phyloP scores from a whole-genome alignment of 352 stramenopile genomes.

The Globisporangium lucens region DNA sequence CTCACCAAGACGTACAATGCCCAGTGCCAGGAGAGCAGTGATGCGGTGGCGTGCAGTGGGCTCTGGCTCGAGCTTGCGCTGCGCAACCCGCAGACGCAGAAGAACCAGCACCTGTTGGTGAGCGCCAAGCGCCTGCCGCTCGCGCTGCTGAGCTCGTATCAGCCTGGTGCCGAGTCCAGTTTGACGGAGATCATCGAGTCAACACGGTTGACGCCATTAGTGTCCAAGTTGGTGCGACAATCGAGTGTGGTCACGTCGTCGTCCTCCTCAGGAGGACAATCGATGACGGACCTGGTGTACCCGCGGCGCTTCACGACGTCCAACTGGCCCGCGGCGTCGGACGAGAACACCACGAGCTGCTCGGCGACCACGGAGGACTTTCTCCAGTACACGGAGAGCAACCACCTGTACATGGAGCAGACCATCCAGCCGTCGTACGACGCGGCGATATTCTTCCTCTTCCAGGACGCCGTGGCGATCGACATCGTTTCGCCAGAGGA shows the following conservation, averaged over 20 bases:
- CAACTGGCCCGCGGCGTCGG: background rate
- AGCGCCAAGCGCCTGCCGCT: background rate
- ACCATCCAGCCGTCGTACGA: slow-evolving; percentile 32
- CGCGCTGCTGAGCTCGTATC: slow-evolving; percentile 3
- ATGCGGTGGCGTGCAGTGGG: background rate
- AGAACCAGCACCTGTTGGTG: background rate
- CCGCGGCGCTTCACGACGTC: background rate
- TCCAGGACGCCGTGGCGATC: slow-evolving; percentile 27
- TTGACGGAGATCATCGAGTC: background rate
- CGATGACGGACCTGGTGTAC: background rate
- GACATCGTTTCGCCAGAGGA: background rate
- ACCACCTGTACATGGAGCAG: slow-evolving; percentile 37
- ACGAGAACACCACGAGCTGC: background rate
- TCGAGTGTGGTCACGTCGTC: background rate
- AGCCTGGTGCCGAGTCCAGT: background rate
- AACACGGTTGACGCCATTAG: slow-evolving; percentile 5
- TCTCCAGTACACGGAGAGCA: slow-evolving; percentile 18
- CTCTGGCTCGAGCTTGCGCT: background rate
- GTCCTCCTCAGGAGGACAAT: background rate
- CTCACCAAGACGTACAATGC: background rate
- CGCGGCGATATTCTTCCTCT: slow-evolving; percentile 30
- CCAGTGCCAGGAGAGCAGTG: background rate
- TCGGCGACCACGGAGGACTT: background rate
- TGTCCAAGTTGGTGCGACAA: slow-evolving; percentile 5
- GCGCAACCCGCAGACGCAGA: background rate